A percentile compares a stretch with the other conserved stretches of the same genome.
Conservation (phyloP, 1,284 basidiomycete genomes). For the Trametes pubescens region DNA sequence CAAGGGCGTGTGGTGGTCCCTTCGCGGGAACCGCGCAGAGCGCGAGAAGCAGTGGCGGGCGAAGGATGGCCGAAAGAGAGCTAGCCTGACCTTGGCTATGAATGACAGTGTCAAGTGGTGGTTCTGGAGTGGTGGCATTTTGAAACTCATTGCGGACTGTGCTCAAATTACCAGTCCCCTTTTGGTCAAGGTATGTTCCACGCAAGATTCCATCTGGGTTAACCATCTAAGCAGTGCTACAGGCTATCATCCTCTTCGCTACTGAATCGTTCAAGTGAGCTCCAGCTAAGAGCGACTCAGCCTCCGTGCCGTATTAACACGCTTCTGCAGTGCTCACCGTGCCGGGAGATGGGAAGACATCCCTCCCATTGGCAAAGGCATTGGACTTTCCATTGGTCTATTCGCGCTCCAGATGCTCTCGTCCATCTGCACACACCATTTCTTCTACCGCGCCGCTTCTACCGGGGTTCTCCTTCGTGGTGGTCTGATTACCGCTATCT, state of each 20-base stretch:
- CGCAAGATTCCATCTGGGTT: background rate
- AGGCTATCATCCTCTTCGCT: slow-evolving; percentile 83
- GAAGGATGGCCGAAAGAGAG: slow-evolving; percentile 65
- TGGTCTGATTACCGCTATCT: slow-evolving; percentile 91
- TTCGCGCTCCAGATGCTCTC: slow-evolving; percentile 74
- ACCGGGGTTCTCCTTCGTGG: slow-evolving; percentile 86
- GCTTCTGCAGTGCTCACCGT: slow-evolving; percentile 49
- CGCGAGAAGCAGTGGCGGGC: slow-evolving; percentile 72
- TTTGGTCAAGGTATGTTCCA: slow-evolving; percentile 67
- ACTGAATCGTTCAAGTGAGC: slow-evolving; percentile 62
- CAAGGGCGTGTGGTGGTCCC: slow-evolving; percentile 65
- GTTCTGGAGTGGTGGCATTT: slow-evolving; percentile 83
- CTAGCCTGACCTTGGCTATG: slow-evolving; percentile 79
- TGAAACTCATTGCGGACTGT: slow-evolving; percentile 81
- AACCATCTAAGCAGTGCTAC: background rate
- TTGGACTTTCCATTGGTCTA: slow-evolving; percentile 80
- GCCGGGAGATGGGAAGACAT: slow-evolving; percentile 48
- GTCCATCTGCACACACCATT: slow-evolving; percentile 81
- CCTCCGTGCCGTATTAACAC: background rate
- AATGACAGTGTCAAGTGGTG: slow-evolving; percentile 85
- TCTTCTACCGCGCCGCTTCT: slow-evolving; percentile 77
- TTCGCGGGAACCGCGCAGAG: slow-evolving; percentile 59
- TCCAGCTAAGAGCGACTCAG: no score
- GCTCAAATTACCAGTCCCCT: slow-evolving; percentile 81
- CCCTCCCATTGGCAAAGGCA: slow-evolving; percentile 73